Evolutionary conservation across 2,329 filamentous ascomycete species (phyloP).

Genomic region (Claviceps monticola): DNA sequence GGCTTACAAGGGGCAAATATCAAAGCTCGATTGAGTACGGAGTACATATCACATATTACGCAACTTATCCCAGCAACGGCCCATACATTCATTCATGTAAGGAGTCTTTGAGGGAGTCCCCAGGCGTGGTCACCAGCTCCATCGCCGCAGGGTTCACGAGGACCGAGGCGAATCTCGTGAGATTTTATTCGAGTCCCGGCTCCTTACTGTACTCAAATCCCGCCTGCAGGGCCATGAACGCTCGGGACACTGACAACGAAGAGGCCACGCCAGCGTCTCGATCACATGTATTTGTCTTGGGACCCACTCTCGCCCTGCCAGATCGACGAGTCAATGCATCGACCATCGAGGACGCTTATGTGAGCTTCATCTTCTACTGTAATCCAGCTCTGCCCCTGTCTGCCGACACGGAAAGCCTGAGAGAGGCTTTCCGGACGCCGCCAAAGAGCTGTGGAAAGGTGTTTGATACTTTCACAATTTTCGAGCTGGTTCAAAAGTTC

Average conservation of each 20-base stretch:
- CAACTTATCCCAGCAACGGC: neutral
- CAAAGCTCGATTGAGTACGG: neutral
- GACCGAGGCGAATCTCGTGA: neutral
- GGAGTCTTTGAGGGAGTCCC: neutral
- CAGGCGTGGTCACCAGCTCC: neutral
- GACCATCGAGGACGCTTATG: slow-evolving; percentile 70
- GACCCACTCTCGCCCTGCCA: slow-evolving; percentile 37
- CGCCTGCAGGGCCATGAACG: neutral
- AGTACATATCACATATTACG: neutral
- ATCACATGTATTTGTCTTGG: slow-evolving; percentile 6
- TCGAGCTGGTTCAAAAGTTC: slow-evolving; percentile 63
- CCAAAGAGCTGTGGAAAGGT: slow-evolving; percentile 80
- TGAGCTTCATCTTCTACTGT: slow-evolving; percentile 77
- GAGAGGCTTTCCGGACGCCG: slow-evolving; percentile 62
- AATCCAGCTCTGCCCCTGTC: slow-evolving; percentile 62
- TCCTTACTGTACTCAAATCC: too few relatives aligned
- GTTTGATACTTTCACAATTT: slow-evolving; percentile 67
- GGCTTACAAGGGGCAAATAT: neutral
- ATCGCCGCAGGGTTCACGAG: neutral
- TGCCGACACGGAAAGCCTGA: slow-evolving; percentile 55
- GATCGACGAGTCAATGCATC: slow-evolving; percentile 51
- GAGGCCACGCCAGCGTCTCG: neutral
- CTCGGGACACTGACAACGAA: neutral
- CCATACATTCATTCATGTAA: neutral
- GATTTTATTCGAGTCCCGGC: too few relatives aligned